phyloP scores from a whole-genome alignment of 2,329 filamentous ascomycete genomes.

The Teratosphaeria nubilosa region DNA sequence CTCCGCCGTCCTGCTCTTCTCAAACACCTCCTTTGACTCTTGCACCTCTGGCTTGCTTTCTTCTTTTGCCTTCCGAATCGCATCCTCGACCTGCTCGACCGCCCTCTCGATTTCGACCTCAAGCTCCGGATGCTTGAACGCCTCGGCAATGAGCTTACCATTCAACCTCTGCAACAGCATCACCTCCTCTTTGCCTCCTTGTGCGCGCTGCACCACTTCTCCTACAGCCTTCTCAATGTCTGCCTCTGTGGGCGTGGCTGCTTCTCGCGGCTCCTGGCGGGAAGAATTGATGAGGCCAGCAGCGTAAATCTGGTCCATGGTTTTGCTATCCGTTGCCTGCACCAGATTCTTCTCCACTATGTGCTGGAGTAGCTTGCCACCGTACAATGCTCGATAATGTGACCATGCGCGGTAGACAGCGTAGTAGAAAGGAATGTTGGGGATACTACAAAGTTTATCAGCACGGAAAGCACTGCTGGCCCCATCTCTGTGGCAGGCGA shows the following conservation, averaged over 20 bases:
- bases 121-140: constrained; percentile 40
- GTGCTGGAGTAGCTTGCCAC: constrained; percentile 76
- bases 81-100: constrained; percentile 38
- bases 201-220: constrained; percentile 31
- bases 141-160: constrained; percentile 41
- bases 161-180: constrained; percentile 43
- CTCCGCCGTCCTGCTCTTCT: neutral
- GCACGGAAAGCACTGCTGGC: neutral
- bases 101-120: constrained; percentile 45
- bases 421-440: constrained; percentile 96
- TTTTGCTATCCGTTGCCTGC: constrained; percentile 51
- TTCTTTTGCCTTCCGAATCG: neutral
- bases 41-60: neutral
- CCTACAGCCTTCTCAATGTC: constrained; percentile 30
- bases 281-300: constrained; percentile 37
- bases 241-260: constrained; percentile 26
- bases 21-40: neutral
- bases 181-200: constrained; percentile 33
- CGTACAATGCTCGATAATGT: constrained; percentile 76
- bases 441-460: constrained; percentile 49
- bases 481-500: constrained; percentile 1
- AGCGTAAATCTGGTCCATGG: constrained; percentile 66
- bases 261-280: constrained; percentile 29
- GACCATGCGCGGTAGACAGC: constrained; percentile 84
- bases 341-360: constrained; percentile 66